Evolutionary conservation across 2,329 filamentous ascomycete genomes (phyloP).

Genomic region (Sphaerulina musiva): DNA sequence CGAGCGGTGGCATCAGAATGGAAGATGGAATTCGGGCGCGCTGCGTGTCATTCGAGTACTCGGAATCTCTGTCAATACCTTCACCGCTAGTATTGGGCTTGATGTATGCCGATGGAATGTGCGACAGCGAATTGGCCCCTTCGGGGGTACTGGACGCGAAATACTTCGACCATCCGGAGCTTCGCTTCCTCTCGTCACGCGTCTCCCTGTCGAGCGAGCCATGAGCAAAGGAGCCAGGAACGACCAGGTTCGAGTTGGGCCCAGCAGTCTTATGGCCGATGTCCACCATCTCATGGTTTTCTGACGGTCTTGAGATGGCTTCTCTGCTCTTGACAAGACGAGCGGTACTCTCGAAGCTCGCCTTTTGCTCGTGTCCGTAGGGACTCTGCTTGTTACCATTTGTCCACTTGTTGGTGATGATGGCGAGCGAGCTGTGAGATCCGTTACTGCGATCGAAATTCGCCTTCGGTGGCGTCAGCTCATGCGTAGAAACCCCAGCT

Average conservation of each 20-base stretch:
- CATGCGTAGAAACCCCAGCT: constrained; percentile 39
- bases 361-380: constrained; percentile 38
- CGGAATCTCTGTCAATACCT: constrained; percentile 48
- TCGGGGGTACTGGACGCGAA: constrained; percentile 34
- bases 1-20: constrained; percentile 62
- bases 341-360: constrained; percentile 55
- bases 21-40: constrained; percentile 46
- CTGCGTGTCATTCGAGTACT: constrained; percentile 33
- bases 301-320: constrained; percentile 38
- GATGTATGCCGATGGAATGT: constrained; percentile 30
- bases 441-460: constrained; percentile 13
- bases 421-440: constrained; percentile 40
- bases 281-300: constrained; percentile 41
- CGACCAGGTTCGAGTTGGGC: constrained; percentile 15
- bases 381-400: constrained; percentile 44
- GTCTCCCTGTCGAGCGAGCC: constrained; percentile 29
- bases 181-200: constrained; percentile 43
- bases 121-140: constrained; percentile 32
- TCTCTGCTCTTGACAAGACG: constrained; percentile 54
- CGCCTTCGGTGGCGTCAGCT: constrained; percentile 21
- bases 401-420: constrained; percentile 51
- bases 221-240: constrained; percentile 17
- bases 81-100: constrained; percentile 33
- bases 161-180: constrained; percentile 49
- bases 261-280: constrained; percentile 37